Base-by-base conservation (phyloP, 2,329 filamentous ascomycete species). In the Penicillium sp. region DNA sequence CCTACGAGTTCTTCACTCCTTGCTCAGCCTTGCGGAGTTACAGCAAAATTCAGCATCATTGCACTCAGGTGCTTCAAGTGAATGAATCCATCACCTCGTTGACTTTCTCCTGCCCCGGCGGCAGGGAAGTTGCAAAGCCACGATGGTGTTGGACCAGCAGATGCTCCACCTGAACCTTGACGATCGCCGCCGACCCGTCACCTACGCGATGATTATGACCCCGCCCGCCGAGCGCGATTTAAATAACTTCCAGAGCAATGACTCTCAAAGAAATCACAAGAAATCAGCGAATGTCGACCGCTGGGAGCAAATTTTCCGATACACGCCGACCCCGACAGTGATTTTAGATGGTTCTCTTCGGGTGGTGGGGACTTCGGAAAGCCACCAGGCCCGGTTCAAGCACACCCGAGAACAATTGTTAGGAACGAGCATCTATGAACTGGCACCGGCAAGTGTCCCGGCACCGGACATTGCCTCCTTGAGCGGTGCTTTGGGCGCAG, bases 361-460 rank as follows among this genome's bases (percentile, higher is more conserved):
- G n/a, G 63, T 79, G n/a, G 37, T 75, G 21, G 68, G 80, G 50
- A 74, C 78, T 3, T 83, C 81, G 3, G 70, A 78, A 33, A 78
- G 76, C 58, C 77, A 79, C 63, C 62, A 76, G 23, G 54, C 62
- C 5, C 60, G 76, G 23, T 77, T 73, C 46, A 58, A 70, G 19
- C 55, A 68, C 39, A 52, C 65, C 19, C 71, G 75, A 46, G 69
- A 75, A 6, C 63, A 73, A 26, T 63, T 77, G 10, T 37, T 80
- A 23, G 73, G 74, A 7, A 56, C 61, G 29, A 73, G 69, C 55
- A 72, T 80, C 31, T 70, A 77, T 61, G 73, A 78, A n/a, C 54
- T 81, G 23, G 62, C 77, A 23, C 66, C 71, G 11, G 57, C 62
- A 23, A 62, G 66, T 11, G 66, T 74, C 11, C 72, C 74, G 3